Conservation (phyloP, 345 rosid species). For the Aurinia saxatilis region DNA sequence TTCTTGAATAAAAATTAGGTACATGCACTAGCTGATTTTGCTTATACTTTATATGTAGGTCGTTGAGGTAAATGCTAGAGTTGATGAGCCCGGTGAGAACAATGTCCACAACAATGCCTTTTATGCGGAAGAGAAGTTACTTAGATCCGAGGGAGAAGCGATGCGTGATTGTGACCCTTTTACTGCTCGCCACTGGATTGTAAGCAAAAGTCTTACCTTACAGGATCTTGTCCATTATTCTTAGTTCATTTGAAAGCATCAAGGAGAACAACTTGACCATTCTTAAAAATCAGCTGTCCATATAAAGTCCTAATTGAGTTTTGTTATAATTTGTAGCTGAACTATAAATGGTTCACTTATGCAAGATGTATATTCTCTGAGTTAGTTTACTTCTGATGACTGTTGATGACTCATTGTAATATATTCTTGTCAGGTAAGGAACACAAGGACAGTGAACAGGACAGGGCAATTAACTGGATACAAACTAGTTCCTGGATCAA, state of each 20-base stretch:
- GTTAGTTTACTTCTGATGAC: background rate
- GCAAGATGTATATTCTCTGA: background rate
- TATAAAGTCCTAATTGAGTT: background rate
- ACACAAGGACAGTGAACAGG: slow-evolving; percentile 81
- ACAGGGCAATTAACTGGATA: slow-evolving; percentile 82
- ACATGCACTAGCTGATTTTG: background rate
- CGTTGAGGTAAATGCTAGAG: slow-evolving; percentile 69
- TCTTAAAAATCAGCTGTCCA: background rate
- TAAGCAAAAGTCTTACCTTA: slow-evolving; percentile 35
- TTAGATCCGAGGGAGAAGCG: slow-evolving; percentile 66
- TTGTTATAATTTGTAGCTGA: background rate
- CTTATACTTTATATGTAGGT: slow-evolving; percentile 41
- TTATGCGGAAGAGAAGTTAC: slow-evolving; percentile 74
- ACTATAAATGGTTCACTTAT: background rate
- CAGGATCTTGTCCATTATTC: background rate
- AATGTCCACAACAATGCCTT: slow-evolving; percentile 89
- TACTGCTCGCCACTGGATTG: slow-evolving; percentile 90
- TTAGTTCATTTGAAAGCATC: too few relatives aligned
- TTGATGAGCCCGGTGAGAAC: slow-evolving; percentile 71
- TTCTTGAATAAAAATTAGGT: background rate
- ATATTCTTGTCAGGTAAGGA: slow-evolving; percentile 54
- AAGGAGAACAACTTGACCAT: too few relatives aligned
- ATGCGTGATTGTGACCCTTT: slow-evolving; percentile 77
- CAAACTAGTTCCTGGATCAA: slow-evolving; percentile 83
- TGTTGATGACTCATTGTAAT: background rate